A percentile compares a stretch with the other conserved stretches of the same genome.
These are phyloP conservation scores for Russula abietina DNA, from an alignment of 768 basidiomycete species.

Conservation along the genomic window DNA sequence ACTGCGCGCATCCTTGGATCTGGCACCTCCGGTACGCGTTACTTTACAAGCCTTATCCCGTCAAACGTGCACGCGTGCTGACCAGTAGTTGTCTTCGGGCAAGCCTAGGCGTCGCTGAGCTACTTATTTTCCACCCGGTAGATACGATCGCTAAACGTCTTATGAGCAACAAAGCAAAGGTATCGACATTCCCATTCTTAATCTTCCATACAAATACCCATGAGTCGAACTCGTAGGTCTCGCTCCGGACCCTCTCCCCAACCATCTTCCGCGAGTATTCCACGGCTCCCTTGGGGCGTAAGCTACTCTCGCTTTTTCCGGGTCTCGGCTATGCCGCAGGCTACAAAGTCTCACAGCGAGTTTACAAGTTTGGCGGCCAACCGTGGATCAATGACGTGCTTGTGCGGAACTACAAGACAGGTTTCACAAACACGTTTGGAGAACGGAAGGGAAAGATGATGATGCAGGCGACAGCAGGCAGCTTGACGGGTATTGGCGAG, in stretches of 20 bases:
- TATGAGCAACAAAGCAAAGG: constrained; percentile 95
- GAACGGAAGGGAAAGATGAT: constrained; percentile 94
- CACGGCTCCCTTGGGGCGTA: constrained; percentile 53
- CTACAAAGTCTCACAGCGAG: constrained; percentile 90
- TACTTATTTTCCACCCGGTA: constrained; percentile 91
- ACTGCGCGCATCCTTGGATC: constrained; percentile 87
- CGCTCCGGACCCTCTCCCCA: constrained; percentile 52
- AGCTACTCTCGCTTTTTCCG: constrained; percentile 91
- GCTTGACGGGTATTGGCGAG: constrained; percentile 83
- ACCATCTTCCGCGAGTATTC: constrained; percentile 90
- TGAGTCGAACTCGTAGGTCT: constrained; percentile 42
- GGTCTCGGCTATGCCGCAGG: constrained; percentile 97
- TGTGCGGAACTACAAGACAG: constrained; percentile 69
- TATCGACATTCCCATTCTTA: constrained; percentile 26
- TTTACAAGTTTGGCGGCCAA: constrained; percentile 98
- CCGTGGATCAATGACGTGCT: constrained; percentile 96
- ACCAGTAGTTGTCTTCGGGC: not conserved
- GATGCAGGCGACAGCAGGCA: constrained; percentile 91
- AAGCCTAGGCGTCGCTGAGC: constrained; percentile 78
- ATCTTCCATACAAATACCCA: not conserved
- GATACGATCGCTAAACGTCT: constrained; percentile 98
- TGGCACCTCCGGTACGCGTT: constrained; percentile 74
- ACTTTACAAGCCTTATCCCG: not conserved
- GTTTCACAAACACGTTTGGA: constrained; percentile 80
- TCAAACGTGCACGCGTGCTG: not conserved